phyloP scores from a whole-genome alignment of 495 filamentous ascomycete genomes.

The Penicillium silybi region DNA sequence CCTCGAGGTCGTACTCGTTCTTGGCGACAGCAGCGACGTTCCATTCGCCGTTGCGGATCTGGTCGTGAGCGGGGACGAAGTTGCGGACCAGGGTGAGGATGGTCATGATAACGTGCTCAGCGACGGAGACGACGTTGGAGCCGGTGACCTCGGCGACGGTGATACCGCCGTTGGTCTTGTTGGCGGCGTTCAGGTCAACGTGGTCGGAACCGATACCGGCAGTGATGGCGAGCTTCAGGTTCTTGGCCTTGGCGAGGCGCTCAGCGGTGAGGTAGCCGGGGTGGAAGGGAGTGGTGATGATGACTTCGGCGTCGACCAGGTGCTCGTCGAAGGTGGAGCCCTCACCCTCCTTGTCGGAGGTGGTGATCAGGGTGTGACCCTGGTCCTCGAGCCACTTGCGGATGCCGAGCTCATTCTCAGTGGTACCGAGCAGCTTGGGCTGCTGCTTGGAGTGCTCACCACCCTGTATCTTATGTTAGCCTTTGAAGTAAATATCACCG shows the following conservation, averaged over 20 bases:
- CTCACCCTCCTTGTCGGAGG: conserved; percentile 94
- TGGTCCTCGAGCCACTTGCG: conserved; percentile 94
- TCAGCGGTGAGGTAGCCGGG: conserved; percentile 96
- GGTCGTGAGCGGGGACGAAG: conserved; percentile 96
- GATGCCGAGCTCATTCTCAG: conserved; percentile 95
- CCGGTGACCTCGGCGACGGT: conserved; percentile 97
- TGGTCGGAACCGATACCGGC: conserved; percentile 98
- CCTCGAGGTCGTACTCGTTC: conserved; percentile 95
- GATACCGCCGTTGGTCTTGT: conserved; percentile 96
- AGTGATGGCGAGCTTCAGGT: conserved; percentile 93
- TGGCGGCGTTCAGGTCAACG: conserved; percentile 93
- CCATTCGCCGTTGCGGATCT: conserved; percentile 85
- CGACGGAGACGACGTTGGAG: conserved; percentile 85
- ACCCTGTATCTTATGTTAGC: conserved; percentile 45
- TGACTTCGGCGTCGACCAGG: conserved; percentile 93
- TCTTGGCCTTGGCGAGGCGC: conserved; percentile 96
- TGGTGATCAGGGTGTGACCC: conserved; percentile 94
- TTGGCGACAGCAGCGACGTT: conserved; percentile 93
- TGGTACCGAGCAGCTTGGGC: conserved; percentile 85
- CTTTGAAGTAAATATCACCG: conserved; percentile 3
- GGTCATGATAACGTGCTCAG: conserved; percentile 97
- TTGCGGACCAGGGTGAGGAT: conserved; percentile 95
- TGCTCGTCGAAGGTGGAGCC: conserved; percentile 93
- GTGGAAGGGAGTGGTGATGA: conserved; percentile 99
- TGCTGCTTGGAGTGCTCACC: conserved; percentile 68